Evolutionary conservation across 2,329 filamentous ascomycete genomes (phyloP), one percentile per base, ranked within the genome.

Genomic region (Colletotrichum navitas): DNA sequence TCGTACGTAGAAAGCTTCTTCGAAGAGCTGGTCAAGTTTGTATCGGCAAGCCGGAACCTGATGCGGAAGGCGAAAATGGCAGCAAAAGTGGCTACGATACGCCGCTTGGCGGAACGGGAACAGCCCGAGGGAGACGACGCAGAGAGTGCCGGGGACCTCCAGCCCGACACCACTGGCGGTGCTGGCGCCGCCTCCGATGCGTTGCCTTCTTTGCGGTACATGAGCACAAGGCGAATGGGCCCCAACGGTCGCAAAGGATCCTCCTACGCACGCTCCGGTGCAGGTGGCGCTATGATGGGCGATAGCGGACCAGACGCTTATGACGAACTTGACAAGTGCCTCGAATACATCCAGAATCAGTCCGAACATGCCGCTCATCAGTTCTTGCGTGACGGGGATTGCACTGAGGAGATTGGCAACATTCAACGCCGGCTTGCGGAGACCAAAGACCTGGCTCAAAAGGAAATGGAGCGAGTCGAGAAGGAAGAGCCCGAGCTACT

Each of bases 51-150:
- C 61, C 87, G 95, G 68, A 97, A 97, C 81, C 86, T 93, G 74
- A 91, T 98, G 80, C 91, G 95, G 60, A 97, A 95, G 81, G 94
- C 92, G 63, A 96, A 94, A 82, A 94, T 94, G 92, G 92, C 93
- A 64, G 91, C 91, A 66, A 92, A 91, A 78, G 90, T 94, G 69
- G 91, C 89, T 2, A 87, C 90, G 75, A 91, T 91, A 77, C 89
- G 87, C 76, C 85, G 85, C 55, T 79, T 90, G 72, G 88, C 87
- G 2, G 87, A 90, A 76, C 82, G 89, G 65, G 89, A 91, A 66
- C 85, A 89, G 66, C 84, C 86, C 1, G 85, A 85, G 4, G 83
- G 85, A 21, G 85, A 85, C 7, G 82, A 83, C 2, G 81, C 84
- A 0, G 82, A 81, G 0, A 83, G 83, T 0, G 77, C 80, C 18